phyloP scores from a whole-genome alignment of 352 stramenopile genomes.

The Thalassiosira livingstoniorum region DNA sequence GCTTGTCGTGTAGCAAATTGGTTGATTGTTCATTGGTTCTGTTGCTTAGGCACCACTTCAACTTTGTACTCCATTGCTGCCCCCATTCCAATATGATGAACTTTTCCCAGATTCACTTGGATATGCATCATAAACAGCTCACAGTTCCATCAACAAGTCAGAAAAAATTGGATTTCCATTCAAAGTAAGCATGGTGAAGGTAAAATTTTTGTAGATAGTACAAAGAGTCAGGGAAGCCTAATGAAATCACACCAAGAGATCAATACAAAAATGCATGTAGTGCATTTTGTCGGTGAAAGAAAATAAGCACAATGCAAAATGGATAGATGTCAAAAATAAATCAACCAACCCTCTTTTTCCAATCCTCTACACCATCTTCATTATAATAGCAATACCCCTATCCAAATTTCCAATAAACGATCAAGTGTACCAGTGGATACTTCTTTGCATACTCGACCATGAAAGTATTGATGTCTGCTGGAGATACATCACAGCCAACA shows the following conservation, averaged over 20 bases:
- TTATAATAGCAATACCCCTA: conserved; percentile 6
- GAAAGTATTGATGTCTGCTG: conserved; percentile 30
- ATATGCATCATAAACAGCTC: not conserved
- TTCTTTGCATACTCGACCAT: conserved; percentile 36
- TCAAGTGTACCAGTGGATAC: conserved; percentile 2
- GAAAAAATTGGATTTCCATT: conserved; percentile 1
- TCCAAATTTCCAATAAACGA: conserved; percentile 9
- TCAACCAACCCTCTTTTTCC: conserved; percentile 6
- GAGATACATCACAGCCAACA: not conserved
- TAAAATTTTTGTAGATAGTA: conserved; percentile 3
- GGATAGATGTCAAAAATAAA: conserved; percentile 4
- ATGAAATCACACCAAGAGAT: not conserved
- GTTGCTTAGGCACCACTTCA: too few relatives aligned
- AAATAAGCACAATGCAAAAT: conserved; percentile 6
- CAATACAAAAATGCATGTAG: not conserved
- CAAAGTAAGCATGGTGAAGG: conserved; percentile 2
- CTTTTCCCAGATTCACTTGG: not conserved
- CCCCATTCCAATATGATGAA: not conserved
- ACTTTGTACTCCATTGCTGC: not conserved
- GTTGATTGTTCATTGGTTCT: too few relatives aligned
- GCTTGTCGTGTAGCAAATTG: too few relatives aligned
- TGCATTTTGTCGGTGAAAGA: conserved; percentile 7
- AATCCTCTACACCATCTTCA: not conserved
- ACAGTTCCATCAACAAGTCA: conserved; percentile 8
- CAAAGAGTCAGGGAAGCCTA: conserved; percentile 14